A percentile compares a stretch with the other conserved stretches of the same genome.
phyloP scores from a whole-genome alignment of 202 grass and related monocot genomes.

The Dendrocalamus latiflorus region DNA sequence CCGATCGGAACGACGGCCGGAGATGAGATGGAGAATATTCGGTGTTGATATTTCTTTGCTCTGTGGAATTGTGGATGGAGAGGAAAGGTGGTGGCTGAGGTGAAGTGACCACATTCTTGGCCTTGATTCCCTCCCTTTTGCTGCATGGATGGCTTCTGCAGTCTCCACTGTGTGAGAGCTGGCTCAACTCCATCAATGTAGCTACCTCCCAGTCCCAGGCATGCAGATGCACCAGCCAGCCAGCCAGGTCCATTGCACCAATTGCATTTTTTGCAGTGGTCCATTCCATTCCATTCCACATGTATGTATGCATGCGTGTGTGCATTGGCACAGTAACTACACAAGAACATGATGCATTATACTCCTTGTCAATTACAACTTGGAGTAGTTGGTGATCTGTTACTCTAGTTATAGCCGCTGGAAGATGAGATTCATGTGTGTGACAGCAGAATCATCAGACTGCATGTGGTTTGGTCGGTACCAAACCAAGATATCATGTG shows the following conservation, averaged over 20 bases:
- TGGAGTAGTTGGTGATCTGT: constrained; percentile 32
- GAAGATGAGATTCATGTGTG: constrained; percentile 40
- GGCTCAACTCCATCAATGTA: constrained; percentile 36
- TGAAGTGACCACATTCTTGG: constrained; percentile 32
- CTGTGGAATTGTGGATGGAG: constrained; percentile 10
- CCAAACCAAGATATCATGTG: constrained; percentile 38
- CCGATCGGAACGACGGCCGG: not conserved
- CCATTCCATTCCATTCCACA: constrained; percentile 32
- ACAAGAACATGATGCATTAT: constrained; percentile 14
- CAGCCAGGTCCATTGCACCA: constrained; percentile 31
- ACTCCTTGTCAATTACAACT: constrained; percentile 8
- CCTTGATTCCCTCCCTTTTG: constrained; percentile 36
- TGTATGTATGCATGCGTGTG: not conserved
- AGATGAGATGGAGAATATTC: constrained; percentile 33
- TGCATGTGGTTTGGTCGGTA: constrained; percentile 47
- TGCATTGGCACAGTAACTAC: not conserved
- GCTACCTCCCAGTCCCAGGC: constrained; percentile 20
- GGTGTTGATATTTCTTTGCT: not conserved
- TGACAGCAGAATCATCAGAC: constrained; percentile 25
- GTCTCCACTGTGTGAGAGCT: constrained; percentile 30
- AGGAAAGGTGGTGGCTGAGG: constrained; percentile 31
- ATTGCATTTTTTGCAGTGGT: constrained; percentile 26
- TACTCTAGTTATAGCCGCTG: constrained; percentile 32
- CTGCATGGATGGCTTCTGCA: constrained; percentile 40
- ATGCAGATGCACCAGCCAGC: not conserved